phyloP scores from a whole-genome alignment of 2,329 filamentous ascomycete species.

The Ophiostoma perfectum region DNA sequence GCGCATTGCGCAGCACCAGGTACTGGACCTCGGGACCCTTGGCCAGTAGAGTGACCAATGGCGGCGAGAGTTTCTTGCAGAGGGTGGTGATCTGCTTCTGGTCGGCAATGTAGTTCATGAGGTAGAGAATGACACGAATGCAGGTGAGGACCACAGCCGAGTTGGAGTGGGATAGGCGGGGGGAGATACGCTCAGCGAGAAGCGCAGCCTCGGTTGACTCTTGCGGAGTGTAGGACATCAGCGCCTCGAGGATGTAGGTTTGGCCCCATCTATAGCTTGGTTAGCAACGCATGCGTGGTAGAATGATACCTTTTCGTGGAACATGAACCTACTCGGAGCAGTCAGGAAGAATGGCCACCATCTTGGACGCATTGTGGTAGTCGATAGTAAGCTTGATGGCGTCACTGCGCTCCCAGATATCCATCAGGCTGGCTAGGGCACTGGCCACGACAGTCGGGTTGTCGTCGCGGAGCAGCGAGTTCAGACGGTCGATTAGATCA shows the following conservation, averaged over 20 bases:
- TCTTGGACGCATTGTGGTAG: conserved; percentile 94
- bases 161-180: conserved; percentile 94
- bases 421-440: conserved; percentile 83
- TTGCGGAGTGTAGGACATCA: conserved; percentile 96
- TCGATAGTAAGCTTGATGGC: conserved; percentile 97
- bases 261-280: conserved; percentile 76
- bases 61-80: conserved; percentile 89
- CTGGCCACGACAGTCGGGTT: conserved; percentile 97
- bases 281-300: background rate
- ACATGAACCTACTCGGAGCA: conserved; percentile 76
- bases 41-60: conserved; percentile 86
- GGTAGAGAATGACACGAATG: conserved; percentile 90
- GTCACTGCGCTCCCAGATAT: conserved; percentile 97
- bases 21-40: conserved; percentile 99
- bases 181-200: conserved; percentile 86
- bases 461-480: conserved; percentile 84
- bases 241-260: conserved; percentile 93
- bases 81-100: conserved; percentile 80
- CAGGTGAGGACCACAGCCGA: conserved; percentile 94
- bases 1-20: conserved; percentile 83
- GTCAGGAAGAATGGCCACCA: conserved; percentile 91
- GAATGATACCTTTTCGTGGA: background rate
- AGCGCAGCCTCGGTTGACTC: conserved; percentile 82
- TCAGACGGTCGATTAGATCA: conserved; percentile 86
- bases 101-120: conserved; percentile 98